Base-by-base conservation (phyloP, 2,329 filamentous ascomycete genomes). In the Beauveria caledonica region DNA sequence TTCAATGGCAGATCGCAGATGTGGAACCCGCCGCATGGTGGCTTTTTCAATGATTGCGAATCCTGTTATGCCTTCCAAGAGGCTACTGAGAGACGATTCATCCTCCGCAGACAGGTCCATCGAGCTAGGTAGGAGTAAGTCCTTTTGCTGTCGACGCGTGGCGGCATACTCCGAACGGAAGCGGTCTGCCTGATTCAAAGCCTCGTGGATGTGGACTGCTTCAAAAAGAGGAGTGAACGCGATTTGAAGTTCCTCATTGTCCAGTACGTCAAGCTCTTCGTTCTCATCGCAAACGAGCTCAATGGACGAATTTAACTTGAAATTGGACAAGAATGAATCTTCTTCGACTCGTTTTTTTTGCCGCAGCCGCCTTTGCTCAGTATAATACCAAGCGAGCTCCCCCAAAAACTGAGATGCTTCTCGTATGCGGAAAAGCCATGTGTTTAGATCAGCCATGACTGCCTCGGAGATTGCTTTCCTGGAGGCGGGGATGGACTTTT, bases 41-140 rank as follows among this genome's bases (percentile, higher is more conserved):
- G 91, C 90, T 68, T 90, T 92, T 72, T 99, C 94, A 45, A 99
- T 90, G 63, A 99, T 97, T 7, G 93, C 91, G 73, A 99, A 99
- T 0, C 94, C 94, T 25, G 93, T 88, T 72, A 99, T 96, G 59
- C 92, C 90, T 73, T 99, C 94, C 3, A 99, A 77, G 17, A 99
- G 76, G 70, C 88, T 95, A 71, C 92, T 96, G n/a, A 99, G 77
- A 54, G 89, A 90, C 4, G 87, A 84, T 58, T 91, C 89, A 66
- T 96, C 91, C 64, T 96, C 91, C 45, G 91, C 87, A 10, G 89
- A 77, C 2, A 99, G 77, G 62, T 87, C 87, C 40, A 99, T 82
- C 1, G 86, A 85, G 53, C 80, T 80, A 0, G 93, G 92, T 44
- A 97, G 79, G 8, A 97, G 78, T 7, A 99, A 76, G 55, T 99